Evolutionary conservation across 352 stramenopile species (phyloP), one percentile per base, ranked within the genome.

Genomic region (Globisporangium apiculatum): DNA sequence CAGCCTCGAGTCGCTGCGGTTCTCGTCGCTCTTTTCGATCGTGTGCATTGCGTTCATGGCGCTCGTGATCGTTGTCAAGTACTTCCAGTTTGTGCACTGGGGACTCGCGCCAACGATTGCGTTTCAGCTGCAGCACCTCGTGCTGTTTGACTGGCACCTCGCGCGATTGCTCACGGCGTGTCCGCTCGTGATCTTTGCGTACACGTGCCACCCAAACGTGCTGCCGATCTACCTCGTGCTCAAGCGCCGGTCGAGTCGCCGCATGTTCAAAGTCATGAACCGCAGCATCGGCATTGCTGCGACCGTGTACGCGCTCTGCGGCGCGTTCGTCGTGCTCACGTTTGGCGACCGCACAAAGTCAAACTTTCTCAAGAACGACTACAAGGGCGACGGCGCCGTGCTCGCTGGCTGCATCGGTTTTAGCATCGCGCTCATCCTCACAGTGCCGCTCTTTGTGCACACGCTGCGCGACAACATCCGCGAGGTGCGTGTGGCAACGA

Each of bases 251-350:
- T 94, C 84, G 11, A 91, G 75, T 50, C 69, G 63, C 45, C 80
- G 86, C 36, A 96, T 94, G 84, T 89, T 87, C 75, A 96, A 96
- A 59, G 60, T 96, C 38, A 87, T 95, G 72, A 87, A 92, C 57
- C 81, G 86, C 47, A 91, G 83, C 61, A 79, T 96, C 53, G 81
- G 73, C 15, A 73, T 94, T 41, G 86, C 83, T 7, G 83, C 79
- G 2, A 61, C 69, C 0, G 76, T 94, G 37, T 96, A 96, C 64
- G 63, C 71, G n/a, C 48, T 94, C 14, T 90, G 86, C 47, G 79
- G 84, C 7, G 72, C 76, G 17, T 94, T 94, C 61, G 86, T 91
- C 36, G 83, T 94, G 58, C 69, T 96, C 55, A 96, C 86, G 36
- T 96, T 96, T 54, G 85, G 85, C 5, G 77, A 84, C 7, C 60